Base-by-base conservation (phyloP, 768 basidiomycete genomes). In the Podaxis rugospora region DNA sequence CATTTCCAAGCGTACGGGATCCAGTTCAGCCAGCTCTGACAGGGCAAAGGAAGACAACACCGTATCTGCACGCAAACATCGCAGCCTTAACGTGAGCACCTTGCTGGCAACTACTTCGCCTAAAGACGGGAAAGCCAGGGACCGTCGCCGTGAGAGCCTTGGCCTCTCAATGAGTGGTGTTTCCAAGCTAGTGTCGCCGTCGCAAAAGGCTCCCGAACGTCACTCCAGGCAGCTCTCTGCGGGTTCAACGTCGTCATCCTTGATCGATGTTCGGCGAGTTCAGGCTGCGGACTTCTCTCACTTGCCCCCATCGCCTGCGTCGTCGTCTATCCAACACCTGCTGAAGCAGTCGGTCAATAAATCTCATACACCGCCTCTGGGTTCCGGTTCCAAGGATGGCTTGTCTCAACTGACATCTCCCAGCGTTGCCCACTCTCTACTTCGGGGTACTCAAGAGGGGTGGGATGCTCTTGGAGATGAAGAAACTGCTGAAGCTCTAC, bases 391-490 rank as follows among this genome's bases (percentile, higher is more conserved):
- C 25, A 82, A 80, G 66, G 79, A 81, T 52, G 74, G 71, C 32
- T 63, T 72, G 57, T 73, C 74, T 39, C 71, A 70, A 39, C 78
- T 83, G 65, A 62, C 76, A 10, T 75, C 86, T 39, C 77, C 88
- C 4, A 89, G 82, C 68, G 90, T 94, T 50, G 92, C 90, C 0
- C 92, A 95, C 69, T 93, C 92, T 1, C 76, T 93, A 57, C 81
- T 94, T 25, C 85, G 91, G 65, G 93, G 93, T 10, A 93, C 90
- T 5, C 92, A 94, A 70, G 89, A 93, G 71, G 93, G 93, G 27
- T 94, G 92, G 92, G 88, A 88, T 14, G 90, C 85, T 62, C 80
- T 94, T 67, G 89, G 93, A 67, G 93, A 95, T 69, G 88, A 92
- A 66, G 88, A 89, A 14, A 95, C 96, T 5, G 91, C 86, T 5